Evolutionary conservation across 2,329 filamentous ascomycete species (phyloP).

Genomic region (Didymosphaeria variabile): DNA sequence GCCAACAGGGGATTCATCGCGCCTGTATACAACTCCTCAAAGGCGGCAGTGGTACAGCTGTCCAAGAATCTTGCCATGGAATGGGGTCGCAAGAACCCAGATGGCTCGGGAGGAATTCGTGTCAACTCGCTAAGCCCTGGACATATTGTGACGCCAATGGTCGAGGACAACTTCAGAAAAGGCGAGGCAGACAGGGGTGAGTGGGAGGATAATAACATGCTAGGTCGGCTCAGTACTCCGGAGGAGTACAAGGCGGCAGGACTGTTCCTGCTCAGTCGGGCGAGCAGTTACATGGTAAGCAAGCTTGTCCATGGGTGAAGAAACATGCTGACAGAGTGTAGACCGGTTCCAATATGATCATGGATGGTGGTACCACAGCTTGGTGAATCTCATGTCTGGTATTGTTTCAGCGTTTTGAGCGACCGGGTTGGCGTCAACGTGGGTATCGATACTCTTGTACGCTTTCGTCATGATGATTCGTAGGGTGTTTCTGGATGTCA

Average conservation of each 20-base stretch:
- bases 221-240: slow-evolving; percentile 56
- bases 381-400: slow-evolving; percentile 35
- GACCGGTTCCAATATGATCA: slow-evolving; percentile 44
- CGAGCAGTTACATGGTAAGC: slow-evolving; percentile 48
- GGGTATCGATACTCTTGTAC: too few relatives aligned
- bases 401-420: slow-evolving; percentile 14
- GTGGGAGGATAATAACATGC: slow-evolving; percentile 87
- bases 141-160: slow-evolving; percentile 84
- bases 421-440: background rate
- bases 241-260: slow-evolving; percentile 48
- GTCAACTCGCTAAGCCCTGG: slow-evolving; percentile 83
- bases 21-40: slow-evolving; percentile 77
- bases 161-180: slow-evolving; percentile 76
- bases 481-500: too few relatives aligned
- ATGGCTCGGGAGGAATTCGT: slow-evolving; percentile 72
- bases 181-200: slow-evolving; percentile 69
- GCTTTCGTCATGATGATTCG: too few relatives aligned
- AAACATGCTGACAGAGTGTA: slow-evolving; percentile 19
- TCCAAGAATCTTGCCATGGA: slow-evolving; percentile 74
- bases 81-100: slow-evolving; percentile 58
- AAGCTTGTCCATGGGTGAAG: background rate
- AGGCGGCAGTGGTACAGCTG: slow-evolving; percentile 76
- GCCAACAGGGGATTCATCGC: slow-evolving; percentile 70
- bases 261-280: slow-evolving; percentile 46
- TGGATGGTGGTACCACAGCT: slow-evolving; percentile 46